Base-by-base conservation (phyloP, 345 rosid species). In the Camelina laxa region DNA sequence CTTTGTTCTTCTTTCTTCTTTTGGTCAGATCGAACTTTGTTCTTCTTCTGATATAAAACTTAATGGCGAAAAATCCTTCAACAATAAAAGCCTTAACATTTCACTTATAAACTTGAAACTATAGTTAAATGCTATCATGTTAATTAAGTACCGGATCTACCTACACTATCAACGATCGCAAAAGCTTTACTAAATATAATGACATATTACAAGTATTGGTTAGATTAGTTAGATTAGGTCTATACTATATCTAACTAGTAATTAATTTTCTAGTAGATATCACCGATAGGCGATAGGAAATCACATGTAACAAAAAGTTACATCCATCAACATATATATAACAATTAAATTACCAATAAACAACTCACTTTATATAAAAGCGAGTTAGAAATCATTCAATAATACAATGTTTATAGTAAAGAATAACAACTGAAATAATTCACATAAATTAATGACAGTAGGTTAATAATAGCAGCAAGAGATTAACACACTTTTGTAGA, bases 381-480 rank as follows among this genome's bases (percentile, higher is more conserved):
- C 19, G 36, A 60, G 66, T 30, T 31, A 71, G 19, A 50, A 35
- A 58, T 48, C 59, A 70, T n/a, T 59, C 21, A 51, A 9, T 51
- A 24, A 21, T 19, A 5, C 39, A 49, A 58, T 33, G 31, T 42
- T 42, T 16, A 70, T 47, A 48, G 38, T 9, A 35, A 20, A 20
- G 6, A 31, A 31, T 27, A 53, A 14, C 21, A 9, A 1, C 20
- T 21, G 41, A 73, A 65, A 65, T 58, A 66, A 59, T 38, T 30
- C 31, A 67, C 36, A 38, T 57, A 39, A 75, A 49, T 49, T 67
- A 59, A 49, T 67, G 48, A 49, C 50, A 75, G 62, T 50, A 38
- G 61, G 54, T 60, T 67, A 57, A 60, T 75, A 75, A 50, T 75
- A 60, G 67, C 19, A 50, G 60, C 38, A 60, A 67, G 47, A 75